A percentile compares a stretch with the other conserved stretches of the same genome.
Evolutionary conservation across 768 basidiomycete species (phyloP).

Genomic region (Aureoboletus auriporus): DNA sequence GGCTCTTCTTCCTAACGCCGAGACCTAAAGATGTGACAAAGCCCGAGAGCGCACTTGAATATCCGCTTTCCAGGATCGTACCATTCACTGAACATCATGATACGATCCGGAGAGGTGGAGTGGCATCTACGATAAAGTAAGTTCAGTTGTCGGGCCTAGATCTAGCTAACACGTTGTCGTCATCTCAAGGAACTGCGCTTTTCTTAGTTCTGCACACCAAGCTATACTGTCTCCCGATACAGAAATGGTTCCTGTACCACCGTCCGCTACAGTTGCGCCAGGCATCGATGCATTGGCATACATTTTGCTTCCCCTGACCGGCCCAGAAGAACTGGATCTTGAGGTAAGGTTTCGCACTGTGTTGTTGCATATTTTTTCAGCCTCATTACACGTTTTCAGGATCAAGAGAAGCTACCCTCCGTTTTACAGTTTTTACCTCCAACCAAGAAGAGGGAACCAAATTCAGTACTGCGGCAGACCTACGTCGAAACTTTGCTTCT

Average conservation of each 20-base stretch:
- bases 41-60: conserved; percentile 52
- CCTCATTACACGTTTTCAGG: conserved; percentile 41
- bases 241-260: conserved; percentile 49
- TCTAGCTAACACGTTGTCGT: conserved; percentile 7
- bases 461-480: conserved; percentile 70
- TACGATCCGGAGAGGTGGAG: conserved; percentile 81
- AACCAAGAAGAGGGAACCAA: conserved; percentile 79
- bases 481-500: conserved; percentile 89
- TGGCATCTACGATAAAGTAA: conserved; percentile 84
- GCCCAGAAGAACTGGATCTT: conserved; percentile 91
- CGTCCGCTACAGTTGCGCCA: conserved; percentile 54
- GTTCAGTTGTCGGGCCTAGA: conserved; percentile 12
- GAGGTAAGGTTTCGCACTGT: conserved; percentile 50
- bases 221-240: conserved; percentile 69
- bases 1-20: conserved; percentile 77
- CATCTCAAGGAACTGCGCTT: conserved; percentile 67
- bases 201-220: conserved; percentile 62
- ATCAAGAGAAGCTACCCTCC: conserved; percentile 81
- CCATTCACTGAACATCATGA: conserved; percentile 89
- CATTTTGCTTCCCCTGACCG: conserved; percentile 86
- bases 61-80: conserved; percentile 77
- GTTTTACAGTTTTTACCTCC: conserved; percentile 85
- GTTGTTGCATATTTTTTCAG: background rate
- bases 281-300: conserved; percentile 85
- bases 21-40: conserved; percentile 47